These are phyloP conservation scores for Yarrowia galli DNA, from an alignment of 1,139 yeast genomes.

Conservation along the genomic window DNA sequence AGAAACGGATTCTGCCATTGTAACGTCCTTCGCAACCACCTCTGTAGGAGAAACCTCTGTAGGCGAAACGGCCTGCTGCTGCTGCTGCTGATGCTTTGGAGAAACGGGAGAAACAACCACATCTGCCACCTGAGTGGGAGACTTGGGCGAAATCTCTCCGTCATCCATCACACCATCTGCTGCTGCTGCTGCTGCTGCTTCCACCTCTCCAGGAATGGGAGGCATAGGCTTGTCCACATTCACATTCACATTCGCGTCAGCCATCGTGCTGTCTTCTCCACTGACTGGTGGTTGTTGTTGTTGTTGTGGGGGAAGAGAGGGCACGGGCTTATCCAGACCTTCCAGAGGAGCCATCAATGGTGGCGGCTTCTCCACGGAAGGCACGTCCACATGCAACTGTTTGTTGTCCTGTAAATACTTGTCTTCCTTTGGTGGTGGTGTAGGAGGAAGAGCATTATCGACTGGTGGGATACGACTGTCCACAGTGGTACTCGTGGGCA, in stretches of 20 bases:
- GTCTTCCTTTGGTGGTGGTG: conserved; percentile 27
- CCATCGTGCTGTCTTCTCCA: neutral
- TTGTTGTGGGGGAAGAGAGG: neutral
- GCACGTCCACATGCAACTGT: conserved; percentile 9
- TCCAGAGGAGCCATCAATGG: conserved; percentile 20
- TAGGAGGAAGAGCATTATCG: conserved; percentile 2
- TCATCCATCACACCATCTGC: too few species aligned
- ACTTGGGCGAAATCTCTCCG: conserved; percentile 8
- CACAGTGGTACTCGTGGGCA: too few species aligned
- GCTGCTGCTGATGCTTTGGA: too few species aligned
- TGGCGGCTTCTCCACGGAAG: neutral
- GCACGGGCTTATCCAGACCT: conserved; percentile 10
- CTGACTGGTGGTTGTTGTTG: too few species aligned
- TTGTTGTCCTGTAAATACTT: conserved; percentile 12
- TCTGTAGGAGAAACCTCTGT: too few species aligned
- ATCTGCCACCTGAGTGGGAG: neutral
- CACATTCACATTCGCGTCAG: neutral
- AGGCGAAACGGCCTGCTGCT: neutral
- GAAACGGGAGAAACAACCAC: neutral
- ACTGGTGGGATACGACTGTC: too few species aligned
- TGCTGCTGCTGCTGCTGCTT: too few species aligned
- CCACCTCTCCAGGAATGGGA: conserved; percentile 1
- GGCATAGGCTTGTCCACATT: conserved; percentile 23
- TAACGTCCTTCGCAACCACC: neutral
- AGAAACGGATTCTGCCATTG: neutral